These are phyloP conservation scores for Shiraia sp. DNA, from an alignment of 2,329 filamentous ascomycete species.

Conservation along the genomic window DNA sequence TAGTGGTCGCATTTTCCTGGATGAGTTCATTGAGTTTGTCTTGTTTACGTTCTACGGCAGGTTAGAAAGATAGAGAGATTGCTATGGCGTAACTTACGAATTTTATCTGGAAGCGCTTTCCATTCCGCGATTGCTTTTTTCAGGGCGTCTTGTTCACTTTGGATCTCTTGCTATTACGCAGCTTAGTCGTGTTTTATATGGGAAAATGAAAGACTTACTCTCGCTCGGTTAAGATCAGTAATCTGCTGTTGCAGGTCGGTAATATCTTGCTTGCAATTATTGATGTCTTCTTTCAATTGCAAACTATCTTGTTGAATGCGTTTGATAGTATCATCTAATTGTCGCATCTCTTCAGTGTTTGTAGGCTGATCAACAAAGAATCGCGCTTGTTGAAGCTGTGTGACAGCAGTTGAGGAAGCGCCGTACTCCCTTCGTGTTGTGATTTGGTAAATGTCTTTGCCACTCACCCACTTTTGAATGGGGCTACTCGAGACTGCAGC, in stretches of 20 bases:
- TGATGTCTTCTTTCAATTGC: conserved; percentile 35
- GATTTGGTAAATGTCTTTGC: conserved; percentile 59
- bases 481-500: conserved; percentile 63
- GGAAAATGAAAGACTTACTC: conserved; percentile 2
- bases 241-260: conserved; percentile 27
- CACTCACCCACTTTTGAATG: conserved; percentile 72
- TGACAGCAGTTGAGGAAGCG: conserved; percentile 70
- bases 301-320: conserved; percentile 45
- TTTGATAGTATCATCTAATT: conserved; percentile 59
- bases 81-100: conserved; percentile 57
- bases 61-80: conserved; percentile 22
- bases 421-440: conserved; percentile 80
- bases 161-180: conserved; percentile 43
- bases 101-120: conserved; percentile 69
- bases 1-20: conserved; percentile 48
- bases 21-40: conserved; percentile 50
- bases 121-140: conserved; percentile 70
- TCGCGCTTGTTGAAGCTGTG: conserved; percentile 61
- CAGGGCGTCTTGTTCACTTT: conserved; percentile 66
- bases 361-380: conserved; percentile 80
- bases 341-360: conserved; percentile 65
- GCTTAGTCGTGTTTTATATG: not conserved
- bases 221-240: conserved; percentile 7
- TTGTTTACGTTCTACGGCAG: conserved; percentile 47
- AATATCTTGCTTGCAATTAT: conserved; percentile 32